Conservation (phyloP, 108 stramenopile genomes). For the Cyclotella sp. region DNA sequence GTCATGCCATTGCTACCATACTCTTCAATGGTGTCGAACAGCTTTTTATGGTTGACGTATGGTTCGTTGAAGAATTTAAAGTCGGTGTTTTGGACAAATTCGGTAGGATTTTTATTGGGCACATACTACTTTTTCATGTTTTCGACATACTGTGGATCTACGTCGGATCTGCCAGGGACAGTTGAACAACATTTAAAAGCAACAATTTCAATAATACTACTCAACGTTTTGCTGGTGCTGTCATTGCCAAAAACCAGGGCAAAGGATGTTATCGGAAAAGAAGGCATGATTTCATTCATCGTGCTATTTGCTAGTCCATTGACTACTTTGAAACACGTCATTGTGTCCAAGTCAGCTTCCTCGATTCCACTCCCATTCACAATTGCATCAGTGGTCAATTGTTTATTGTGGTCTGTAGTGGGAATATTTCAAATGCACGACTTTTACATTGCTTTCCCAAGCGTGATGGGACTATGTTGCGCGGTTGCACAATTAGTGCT, state of each 20-base stretch:
- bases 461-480: slow-evolving; percentile 70
- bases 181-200: slow-evolving; percentile 37
- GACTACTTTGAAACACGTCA: slow-evolving; percentile 64
- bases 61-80: slow-evolving; percentile 30
- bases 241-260: slow-evolving; percentile 15
- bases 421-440: slow-evolving; percentile 75
- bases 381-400: slow-evolving; percentile 75
- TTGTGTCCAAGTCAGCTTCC: slow-evolving; percentile 73
- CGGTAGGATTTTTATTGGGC: slow-evolving; percentile 30
- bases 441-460: slow-evolving; percentile 77
- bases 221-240: slow-evolving; percentile 21
- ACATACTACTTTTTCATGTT: slow-evolving; percentile 32
- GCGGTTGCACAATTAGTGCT: slow-evolving; percentile 72
- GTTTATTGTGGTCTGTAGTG: slow-evolving; percentile 69
- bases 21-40: slow-evolving; percentile 46
- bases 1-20: slow-evolving; percentile 73
- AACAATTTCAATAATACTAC: slow-evolving; percentile 13
- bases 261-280: slow-evolving; percentile 42
- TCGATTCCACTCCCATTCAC: slow-evolving; percentile 85
- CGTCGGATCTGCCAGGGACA: slow-evolving; percentile 33
- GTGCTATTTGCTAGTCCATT: slow-evolving; percentile 78
- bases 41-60: slow-evolving; percentile 54
- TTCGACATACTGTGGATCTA: slow-evolving; percentile 18
- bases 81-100: slow-evolving; percentile 29
- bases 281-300: slow-evolving; percentile 58